Evolutionary conservation across 148 eudicot species (phyloP), one percentile per base, ranked within the genome.

Genomic region (Tetragonia tetragonoides): DNA sequence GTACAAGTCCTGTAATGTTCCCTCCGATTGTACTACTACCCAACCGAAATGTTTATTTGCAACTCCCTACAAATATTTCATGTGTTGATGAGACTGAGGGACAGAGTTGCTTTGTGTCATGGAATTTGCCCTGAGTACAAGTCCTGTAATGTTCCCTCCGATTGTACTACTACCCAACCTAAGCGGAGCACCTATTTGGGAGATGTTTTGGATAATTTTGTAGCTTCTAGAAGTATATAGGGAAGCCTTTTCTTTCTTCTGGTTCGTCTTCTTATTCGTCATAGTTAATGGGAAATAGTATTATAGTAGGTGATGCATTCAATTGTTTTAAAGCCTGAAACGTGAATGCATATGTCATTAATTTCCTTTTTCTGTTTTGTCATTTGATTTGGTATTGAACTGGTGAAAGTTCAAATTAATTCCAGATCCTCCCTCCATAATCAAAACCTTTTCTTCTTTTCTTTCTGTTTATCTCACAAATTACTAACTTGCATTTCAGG

Each of bases 401-500:
- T 3, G n/a, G 7, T 17, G 3, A 16, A 56, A 15, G 60, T 18
- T 56, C 60, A 18, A 16, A 56, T 15, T 56, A 56, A 56, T 11
- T 56, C 60, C 60, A 39, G 28, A 59, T 12, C 1, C 20, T 18
- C 18, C 59, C 64, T 41, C 68, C 56, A 24, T 75, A n/a, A 44
- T 11, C 47, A 42, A 24, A 63, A 17, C n/a, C 53, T 21, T 78
- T 66, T 41, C 23, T 7, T 42, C 37, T 78, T n/a, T 57, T 37
- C 20, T 67, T 41, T 16, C 34, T 66, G 3, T 60, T 18, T 57
- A 46, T 66, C 77, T 68, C 40, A 72, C 77, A 37, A 65, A 20
- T 34, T n/a, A 23, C 46, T 72, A 21, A 34, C 3, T 21, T 44
- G 78, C 63, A 51, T 80, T 84, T 84, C 97, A 94, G 98, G 89